Conservation (phyloP, 495 filamentous ascomycete genomes). For the Penicillium roqueforti region DNA sequence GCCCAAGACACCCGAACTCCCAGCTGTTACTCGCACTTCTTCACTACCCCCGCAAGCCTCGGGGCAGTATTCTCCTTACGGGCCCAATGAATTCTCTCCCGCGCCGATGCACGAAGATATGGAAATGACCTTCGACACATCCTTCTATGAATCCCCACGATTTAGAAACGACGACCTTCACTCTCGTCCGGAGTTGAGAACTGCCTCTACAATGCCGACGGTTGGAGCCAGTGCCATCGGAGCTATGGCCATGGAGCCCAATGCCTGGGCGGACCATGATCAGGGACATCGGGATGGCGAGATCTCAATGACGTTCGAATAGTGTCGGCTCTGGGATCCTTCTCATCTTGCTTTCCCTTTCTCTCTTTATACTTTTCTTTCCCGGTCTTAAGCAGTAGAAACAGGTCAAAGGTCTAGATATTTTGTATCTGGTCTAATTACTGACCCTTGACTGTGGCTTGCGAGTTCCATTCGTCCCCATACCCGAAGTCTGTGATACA, state of each 20-base stretch:
- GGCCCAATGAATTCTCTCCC: conserved; percentile 19
- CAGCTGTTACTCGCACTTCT: conserved; percentile 29
- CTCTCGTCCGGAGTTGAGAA: conserved; percentile 38
- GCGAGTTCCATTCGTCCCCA: too few relatives aligned
- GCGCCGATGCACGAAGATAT: conserved; percentile 48
- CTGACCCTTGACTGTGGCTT: too few relatives aligned
- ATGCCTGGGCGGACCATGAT: conserved; percentile 83
- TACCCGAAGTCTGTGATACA: too few relatives aligned
- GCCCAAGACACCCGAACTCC: conserved; percentile 40
- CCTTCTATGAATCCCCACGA: conserved; percentile 43
- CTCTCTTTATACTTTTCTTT: conserved; percentile 5
- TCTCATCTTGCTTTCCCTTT: conserved; percentile 8
- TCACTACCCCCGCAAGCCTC: conserved; percentile 27
- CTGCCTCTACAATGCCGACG: conserved; percentile 37
- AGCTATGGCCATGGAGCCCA: conserved; percentile 52
- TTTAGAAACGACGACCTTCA: conserved; percentile 14
- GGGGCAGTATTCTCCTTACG: conserved; percentile 15
- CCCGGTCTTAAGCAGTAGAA: too few relatives aligned
- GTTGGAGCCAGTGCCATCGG: conserved; percentile 27
- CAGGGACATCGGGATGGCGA: conserved; percentile 42
- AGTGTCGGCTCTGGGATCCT: conserved; percentile 19
- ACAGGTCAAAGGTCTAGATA: too few relatives aligned
- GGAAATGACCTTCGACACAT: conserved; percentile 71
- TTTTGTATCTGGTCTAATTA: too few relatives aligned
- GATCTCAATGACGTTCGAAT: conserved; percentile 58